Base-by-base conservation (phyloP, 106 monocot genomes). In the Apostasia ramifera region DNA sequence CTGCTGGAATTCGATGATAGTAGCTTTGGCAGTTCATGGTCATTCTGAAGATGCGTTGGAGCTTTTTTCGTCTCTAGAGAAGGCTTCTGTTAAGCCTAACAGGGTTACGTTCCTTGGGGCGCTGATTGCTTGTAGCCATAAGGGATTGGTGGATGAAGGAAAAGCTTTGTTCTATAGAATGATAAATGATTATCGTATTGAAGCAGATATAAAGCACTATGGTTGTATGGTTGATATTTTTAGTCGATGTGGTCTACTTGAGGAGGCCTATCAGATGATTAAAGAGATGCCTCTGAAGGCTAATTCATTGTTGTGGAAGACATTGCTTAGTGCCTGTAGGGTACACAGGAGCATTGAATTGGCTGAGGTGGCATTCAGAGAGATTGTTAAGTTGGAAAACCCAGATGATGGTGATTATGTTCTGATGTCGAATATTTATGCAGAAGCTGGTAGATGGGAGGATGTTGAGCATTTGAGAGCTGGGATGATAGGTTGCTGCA, bases 171-270 rank as follows among this genome's bases (percentile, higher is more conserved):
- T 93, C 62, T 8, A 53, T 13, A 80, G 26, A 57, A 93, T 89
- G 86, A 58, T 75, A 6, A 9, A 75, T 1, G 63, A 79, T 39
- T 89, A 89, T 50, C 57, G 68, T 8, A 84, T 89, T 38, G n/a
- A 72, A 13, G 86, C 86, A 9, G 73, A 84, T 51, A 77, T 86
- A 60, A 89, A 93, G 75, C 93, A 89, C 63, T 86, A 93, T 47
- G 86, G 81, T 38, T 93, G 89, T 77, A 93, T 93, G 88, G 71
- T 84, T 67, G 93, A 93, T 77, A 61, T 89, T 54, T 73, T 89
- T 4, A 73, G 84, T 72, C 61, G 89, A 66, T 70, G 73, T n/a
- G 86, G 89, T 1, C 52, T 72, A 56, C 69, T 93, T 57, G 44
- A 81, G 8, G 84, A 93, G 66, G 83, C 89, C 54, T 78, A 68